These are phyloP conservation scores for Melanopsichium pennsylvanicum DNA, from an alignment of 1,284 basidiomycete genomes.

Conservation along the genomic window DNA sequence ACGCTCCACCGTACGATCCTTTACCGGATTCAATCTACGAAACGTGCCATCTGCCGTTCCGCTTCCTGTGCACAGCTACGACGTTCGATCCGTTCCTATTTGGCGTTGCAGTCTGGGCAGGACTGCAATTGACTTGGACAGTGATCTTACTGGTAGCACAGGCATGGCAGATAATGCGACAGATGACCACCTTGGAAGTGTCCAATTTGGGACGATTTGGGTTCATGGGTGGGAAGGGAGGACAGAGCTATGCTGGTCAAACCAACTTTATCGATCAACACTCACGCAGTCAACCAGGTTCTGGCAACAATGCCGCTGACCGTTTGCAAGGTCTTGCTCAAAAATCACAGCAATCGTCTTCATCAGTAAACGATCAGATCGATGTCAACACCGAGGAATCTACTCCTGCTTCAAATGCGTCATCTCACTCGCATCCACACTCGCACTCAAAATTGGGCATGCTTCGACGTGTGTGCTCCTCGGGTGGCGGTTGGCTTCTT, in stretches of 20 bases:
- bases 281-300: not conserved
- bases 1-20: slow-evolving; percentile 44
- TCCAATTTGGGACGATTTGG: slow-evolving; percentile 93
- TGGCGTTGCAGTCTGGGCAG: slow-evolving; percentile 81
- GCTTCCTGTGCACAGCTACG: slow-evolving; percentile 72
- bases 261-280: slow-evolving; percentile 32
- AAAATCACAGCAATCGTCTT: slow-evolving; percentile 11
- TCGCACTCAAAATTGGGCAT: slow-evolving; percentile 11
- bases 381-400: slow-evolving; percentile 9
- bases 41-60: slow-evolving; percentile 73
- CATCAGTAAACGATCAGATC: slow-evolving; percentile 18
- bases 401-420: too few species aligned
- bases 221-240: slow-evolving; percentile 90
- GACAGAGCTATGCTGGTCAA: slow-evolving; percentile 71
- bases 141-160: slow-evolving; percentile 83
- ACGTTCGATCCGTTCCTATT: slow-evolving; percentile 82
- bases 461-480: slow-evolving; percentile 6
- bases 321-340: slow-evolving; percentile 17
- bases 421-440: slow-evolving; percentile 7
- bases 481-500: slow-evolving; percentile 74
- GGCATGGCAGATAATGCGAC: slow-evolving; percentile 87
- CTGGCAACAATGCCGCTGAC: slow-evolving; percentile 4
- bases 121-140: slow-evolving; percentile 92
- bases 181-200: slow-evolving; percentile 96
- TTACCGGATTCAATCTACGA: slow-evolving; percentile 48